Percentiles rank a stretch among this genome's conserved stretches.
Conservation (phyloP, 2,329 filamentous ascomycete species). For the Aspergillus pseudoviridinutans region DNA sequence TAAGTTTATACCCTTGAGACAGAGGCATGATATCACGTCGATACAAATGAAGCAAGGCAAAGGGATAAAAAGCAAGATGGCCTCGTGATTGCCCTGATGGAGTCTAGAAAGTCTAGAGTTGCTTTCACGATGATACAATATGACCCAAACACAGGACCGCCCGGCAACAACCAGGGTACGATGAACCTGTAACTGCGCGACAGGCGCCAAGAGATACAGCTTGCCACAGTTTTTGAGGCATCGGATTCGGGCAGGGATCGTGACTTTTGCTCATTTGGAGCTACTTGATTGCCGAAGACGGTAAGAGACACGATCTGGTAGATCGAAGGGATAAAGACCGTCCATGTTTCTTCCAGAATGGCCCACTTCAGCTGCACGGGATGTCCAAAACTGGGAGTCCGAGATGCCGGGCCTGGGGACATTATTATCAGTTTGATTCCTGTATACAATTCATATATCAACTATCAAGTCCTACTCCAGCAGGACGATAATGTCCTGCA, state of each 20-base stretch:
- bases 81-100: conserved; percentile 24
- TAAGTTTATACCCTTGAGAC: neutral
- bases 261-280: conserved; percentile 5
- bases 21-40: neutral
- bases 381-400: conserved; percentile 18
- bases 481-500: no score
- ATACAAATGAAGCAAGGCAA: neutral
- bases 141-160: conserved; percentile 17
- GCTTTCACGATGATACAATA: conserved; percentile 25
- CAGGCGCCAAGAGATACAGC: conserved; percentile 5
- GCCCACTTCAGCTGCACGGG: conserved; percentile 12
- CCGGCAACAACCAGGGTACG: conserved; percentile 23
- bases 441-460: no score
- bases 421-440: neutral
- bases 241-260: conserved; percentile 2
- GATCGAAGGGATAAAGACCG: conserved; percentile 16
- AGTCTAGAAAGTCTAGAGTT: conserved; percentile 15
- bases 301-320: conserved; percentile 12
- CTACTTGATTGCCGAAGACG: conserved; percentile 11
- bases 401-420: conserved; percentile 1
- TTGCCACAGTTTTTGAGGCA: conserved; percentile 12
- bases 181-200: conserved; percentile 8
- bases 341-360: conserved; percentile 9
- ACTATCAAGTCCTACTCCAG: neutral
- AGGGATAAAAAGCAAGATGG: conserved; percentile 14